Percentiles rank a stretch among this genome's conserved stretches.
Conservation (phyloP, 2,329 filamentous ascomycete species). For the Leptographium flavum region DNA sequence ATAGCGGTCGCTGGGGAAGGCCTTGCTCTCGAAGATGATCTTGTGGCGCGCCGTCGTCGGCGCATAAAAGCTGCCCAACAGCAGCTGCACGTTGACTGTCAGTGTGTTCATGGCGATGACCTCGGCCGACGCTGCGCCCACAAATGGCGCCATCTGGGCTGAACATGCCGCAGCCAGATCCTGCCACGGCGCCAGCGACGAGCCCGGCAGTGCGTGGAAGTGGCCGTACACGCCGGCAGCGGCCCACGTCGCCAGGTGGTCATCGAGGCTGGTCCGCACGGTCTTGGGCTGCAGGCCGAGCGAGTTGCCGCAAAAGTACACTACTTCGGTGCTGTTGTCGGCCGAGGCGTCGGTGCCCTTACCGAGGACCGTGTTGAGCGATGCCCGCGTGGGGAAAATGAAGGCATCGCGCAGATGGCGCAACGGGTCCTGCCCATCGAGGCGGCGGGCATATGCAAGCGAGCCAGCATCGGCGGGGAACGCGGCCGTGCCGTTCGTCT, state of each 20-base stretch:
- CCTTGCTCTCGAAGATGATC: conserved; percentile 79
- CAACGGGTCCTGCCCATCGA: not conserved
- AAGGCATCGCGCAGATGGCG: not conserved
- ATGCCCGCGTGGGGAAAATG: too few relatives aligned
- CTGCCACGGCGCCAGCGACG: conserved; percentile 57
- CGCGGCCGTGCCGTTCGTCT: not conserved
- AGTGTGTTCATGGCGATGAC: conserved; percentile 82
- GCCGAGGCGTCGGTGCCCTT: too few relatives aligned
- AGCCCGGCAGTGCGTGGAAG: conserved; percentile 55
- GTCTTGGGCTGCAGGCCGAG: conserved; percentile 68
- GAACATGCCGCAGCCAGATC: conserved; percentile 66
- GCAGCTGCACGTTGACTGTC: conserved; percentile 66
- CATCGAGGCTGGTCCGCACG: conserved; percentile 49
- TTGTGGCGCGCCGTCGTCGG: conserved; percentile 54
- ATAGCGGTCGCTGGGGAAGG: conserved; percentile 84
- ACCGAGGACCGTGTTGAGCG: too few relatives aligned
- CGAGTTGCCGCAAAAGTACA: conserved; percentile 86
- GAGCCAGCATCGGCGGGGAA: not conserved
- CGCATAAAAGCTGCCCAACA: conserved; percentile 74
- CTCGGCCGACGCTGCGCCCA: conserved; percentile 59
- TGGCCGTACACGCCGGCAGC: conserved; percentile 76
- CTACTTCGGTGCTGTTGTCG: too few relatives aligned
- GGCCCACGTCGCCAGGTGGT: conserved; percentile 72
- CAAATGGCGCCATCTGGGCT: conserved; percentile 53
- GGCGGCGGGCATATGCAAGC: not conserved